These are phyloP conservation scores for Kuraishia piskuri DNA, from an alignment of 805 yeast genomes.

Conservation along the genomic window DNA sequence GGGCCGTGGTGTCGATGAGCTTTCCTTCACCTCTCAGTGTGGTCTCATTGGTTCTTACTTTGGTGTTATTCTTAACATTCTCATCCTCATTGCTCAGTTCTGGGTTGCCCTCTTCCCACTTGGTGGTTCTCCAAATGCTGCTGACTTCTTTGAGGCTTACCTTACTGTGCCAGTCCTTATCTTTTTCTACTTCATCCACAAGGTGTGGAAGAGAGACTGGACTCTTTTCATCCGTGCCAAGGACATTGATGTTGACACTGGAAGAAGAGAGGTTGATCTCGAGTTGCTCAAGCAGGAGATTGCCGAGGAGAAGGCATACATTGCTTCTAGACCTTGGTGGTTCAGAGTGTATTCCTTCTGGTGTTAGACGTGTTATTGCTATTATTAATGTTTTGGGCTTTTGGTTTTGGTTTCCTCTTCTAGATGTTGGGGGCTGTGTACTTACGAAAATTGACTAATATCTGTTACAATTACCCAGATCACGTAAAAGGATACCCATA, in stretches of 20 bases:
- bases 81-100: constrained; percentile 69
- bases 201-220: constrained; percentile 26
- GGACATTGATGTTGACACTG: constrained; percentile 54
- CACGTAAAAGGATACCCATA: no score
- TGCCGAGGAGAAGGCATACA: constrained; percentile 43
- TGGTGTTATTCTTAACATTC: constrained; percentile 50
- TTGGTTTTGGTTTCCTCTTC: background rate
- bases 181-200: constrained; percentile 29
- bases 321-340: constrained; percentile 36
- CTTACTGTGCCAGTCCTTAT: constrained; percentile 57
- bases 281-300: constrained; percentile 49
- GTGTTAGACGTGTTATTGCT: constrained; percentile 28
- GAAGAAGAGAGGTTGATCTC: constrained; percentile 52
- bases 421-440: background rate
- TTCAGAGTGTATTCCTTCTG: constrained; percentile 46
- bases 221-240: constrained; percentile 31
- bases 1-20: constrained; percentile 60
- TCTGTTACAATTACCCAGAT: background rate
- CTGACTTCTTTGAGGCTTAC: constrained; percentile 55
- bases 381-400: background rate
- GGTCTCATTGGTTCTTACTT: constrained; percentile 63
- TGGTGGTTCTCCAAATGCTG: constrained; percentile 35
- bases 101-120: constrained; percentile 76
- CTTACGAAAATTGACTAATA: background rate
- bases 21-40: constrained; percentile 55